Percentiles rank a stretch among this genome's conserved stretches.
phyloP scores from a whole-genome alignment of 1,284 basidiomycete genomes.

The Cryptococcus sp. region DNA sequence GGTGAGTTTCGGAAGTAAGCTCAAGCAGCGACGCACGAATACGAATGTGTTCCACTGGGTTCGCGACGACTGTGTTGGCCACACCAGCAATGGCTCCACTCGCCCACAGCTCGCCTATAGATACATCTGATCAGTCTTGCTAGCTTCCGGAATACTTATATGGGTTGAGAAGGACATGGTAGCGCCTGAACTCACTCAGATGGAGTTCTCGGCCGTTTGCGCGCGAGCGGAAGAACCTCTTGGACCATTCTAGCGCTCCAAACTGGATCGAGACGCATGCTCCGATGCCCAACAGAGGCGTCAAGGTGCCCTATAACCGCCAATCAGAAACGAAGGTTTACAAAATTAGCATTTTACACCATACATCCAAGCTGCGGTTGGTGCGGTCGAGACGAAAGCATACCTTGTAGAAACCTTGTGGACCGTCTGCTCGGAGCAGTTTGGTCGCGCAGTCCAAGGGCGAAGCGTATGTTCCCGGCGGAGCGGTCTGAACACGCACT shows the following conservation, averaged over 20 bases:
- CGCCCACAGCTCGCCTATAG: slow-evolving; percentile 66
- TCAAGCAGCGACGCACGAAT: slow-evolving; percentile 68
- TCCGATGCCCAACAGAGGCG: slow-evolving; percentile 87
- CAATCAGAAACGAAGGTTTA: neutral
- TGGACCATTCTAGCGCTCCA: slow-evolving; percentile 83
- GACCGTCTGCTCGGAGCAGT: slow-evolving; percentile 87
- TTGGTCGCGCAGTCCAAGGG: slow-evolving; percentile 86
- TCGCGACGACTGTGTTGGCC: slow-evolving; percentile 88
- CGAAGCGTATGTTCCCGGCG: slow-evolving; percentile 81
- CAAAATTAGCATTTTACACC: neutral
- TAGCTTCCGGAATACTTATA: neutral
- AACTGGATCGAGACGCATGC: slow-evolving; percentile 92
- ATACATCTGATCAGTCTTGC: neutral
- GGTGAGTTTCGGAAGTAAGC: neutral
- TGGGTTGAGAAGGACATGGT: no score
- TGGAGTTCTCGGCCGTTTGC: slow-evolving; percentile 33
- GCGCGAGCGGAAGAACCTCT: slow-evolving; percentile 67
- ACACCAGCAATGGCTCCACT: slow-evolving; percentile 84
- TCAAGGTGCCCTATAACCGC: slow-evolving; percentile 74
- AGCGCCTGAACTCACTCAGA: slow-evolving; percentile 21
- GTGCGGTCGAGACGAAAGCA: slow-evolving; percentile 9
- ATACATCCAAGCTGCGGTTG: neutral
- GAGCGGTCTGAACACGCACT: slow-evolving; percentile 91
- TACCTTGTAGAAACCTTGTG: slow-evolving; percentile 94
- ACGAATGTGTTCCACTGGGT: slow-evolving; percentile 96